Percentiles rank a stretch among this genome's conserved stretches.
Conservation (phyloP, 2,329 filamentous ascomycete species). For the Dactylellina drechsleri region DNA sequence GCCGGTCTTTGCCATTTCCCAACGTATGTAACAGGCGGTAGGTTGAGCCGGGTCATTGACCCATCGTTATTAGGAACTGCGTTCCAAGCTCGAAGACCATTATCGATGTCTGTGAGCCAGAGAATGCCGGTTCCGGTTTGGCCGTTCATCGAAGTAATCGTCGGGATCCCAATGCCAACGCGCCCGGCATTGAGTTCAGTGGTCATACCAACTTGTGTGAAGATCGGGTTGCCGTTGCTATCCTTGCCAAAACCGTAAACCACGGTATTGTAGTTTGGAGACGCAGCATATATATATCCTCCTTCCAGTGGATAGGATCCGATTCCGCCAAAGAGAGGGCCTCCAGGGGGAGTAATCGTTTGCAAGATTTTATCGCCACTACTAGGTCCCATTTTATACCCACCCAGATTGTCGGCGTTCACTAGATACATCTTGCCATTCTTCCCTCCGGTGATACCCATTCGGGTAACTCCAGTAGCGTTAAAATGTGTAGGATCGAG, state of each 20-base stretch:
- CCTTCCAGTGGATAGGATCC: slow-evolving; percentile 64
- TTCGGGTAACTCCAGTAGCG: slow-evolving; percentile 56
- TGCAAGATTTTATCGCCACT: slow-evolving; percentile 62
- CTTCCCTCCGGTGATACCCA: slow-evolving; percentile 59
- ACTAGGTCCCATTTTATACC: slow-evolving; percentile 62
- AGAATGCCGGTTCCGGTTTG: slow-evolving; percentile 62
- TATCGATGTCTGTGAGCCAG: slow-evolving; percentile 63
- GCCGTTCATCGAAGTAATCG: slow-evolving; percentile 62
- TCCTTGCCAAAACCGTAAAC: slow-evolving; percentile 59
- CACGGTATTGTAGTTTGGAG: slow-evolving; percentile 58
- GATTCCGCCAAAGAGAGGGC: slow-evolving; percentile 59
- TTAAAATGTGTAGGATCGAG: slow-evolving; percentile 63
- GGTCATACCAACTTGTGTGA: slow-evolving; percentile 59
- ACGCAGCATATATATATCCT: slow-evolving; percentile 63
- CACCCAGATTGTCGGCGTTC: slow-evolving; percentile 63
- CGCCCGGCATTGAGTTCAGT: slow-evolving; percentile 57
- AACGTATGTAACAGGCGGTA: slow-evolving; percentile 62
- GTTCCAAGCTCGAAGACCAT: slow-evolving; percentile 62
- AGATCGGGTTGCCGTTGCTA: slow-evolving; percentile 56
- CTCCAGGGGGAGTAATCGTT: slow-evolving; percentile 56
- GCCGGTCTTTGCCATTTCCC: slow-evolving; percentile 63
- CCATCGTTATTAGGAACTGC: slow-evolving; percentile 60
- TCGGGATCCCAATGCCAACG: slow-evolving; percentile 60
- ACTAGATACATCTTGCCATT: slow-evolving; percentile 63
- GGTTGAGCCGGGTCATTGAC: slow-evolving; percentile 58